Base-by-base conservation (phyloP, 2,329 filamentous ascomycete species). In the Trichoderma pleuroti region DNA sequence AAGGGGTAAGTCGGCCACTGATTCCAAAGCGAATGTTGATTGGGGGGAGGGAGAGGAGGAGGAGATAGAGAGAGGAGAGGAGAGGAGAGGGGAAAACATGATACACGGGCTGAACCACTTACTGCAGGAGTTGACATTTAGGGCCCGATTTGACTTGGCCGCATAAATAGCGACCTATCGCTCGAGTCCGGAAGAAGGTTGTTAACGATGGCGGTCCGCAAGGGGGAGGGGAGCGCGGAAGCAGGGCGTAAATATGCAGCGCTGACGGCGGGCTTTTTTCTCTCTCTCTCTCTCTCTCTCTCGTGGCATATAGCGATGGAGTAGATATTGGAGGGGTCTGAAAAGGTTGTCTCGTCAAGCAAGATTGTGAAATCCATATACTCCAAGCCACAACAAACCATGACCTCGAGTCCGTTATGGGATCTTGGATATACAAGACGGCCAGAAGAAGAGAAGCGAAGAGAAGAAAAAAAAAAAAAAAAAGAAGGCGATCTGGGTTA, bases 121-220 rank as follows among this genome's bases (percentile, higher is more conserved):
- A 74, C 72, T 68, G 72, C 72, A 60, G 74, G 72, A 71, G 74
- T 71, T 70, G 73, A 74, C 75, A 76, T 75, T 72, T 73, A 72
- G 72, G 63, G 67, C 64, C 61, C 64, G 46, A 67, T 70, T 11
- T 67, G 67, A 72, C 67, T 72, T 71, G 71, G 59, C 70, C 66
- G 71, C 69, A 63, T 67, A 64, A 68, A 54, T 64, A 70, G 61
- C 67, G 66, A 70, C 66, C 70, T 63, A 54, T 70, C 64, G 68
- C 68, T 68, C 30, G 69, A 65, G 56, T 49, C 61, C 59, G 36
- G 65, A 59, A 60, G 64, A 59, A 71, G 34, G 28, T 65, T 14
- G 61, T 28, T 59, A 36, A 57, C 64, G 67, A 56, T 56, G 63
- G 54, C 64, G 68, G 39, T 59, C 39, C 65, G 49, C 65, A 71